These are phyloP conservation scores for Fraxinus pennsylvanica DNA, from an alignment of 257 asterid genomes.

Conservation along the genomic window DNA sequence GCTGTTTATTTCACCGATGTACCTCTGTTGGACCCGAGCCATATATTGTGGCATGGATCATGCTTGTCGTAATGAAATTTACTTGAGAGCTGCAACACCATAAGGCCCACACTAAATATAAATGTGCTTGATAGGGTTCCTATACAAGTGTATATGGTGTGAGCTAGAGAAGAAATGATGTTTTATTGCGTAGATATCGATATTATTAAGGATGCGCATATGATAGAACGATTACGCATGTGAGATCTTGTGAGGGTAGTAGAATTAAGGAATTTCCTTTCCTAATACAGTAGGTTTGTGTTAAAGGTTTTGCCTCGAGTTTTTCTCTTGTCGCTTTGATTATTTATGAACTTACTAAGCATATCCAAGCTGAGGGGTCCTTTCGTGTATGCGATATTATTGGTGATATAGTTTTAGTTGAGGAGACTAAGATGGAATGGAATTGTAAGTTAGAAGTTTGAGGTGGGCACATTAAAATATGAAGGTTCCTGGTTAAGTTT, in stretches of 20 bases:
- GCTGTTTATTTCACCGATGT: no score
- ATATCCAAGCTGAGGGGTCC: not conserved
- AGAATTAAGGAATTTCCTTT: not conserved
- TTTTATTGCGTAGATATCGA: not conserved
- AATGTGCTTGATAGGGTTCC: not conserved
- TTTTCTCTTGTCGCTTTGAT: not conserved
- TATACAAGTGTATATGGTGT: not conserved
- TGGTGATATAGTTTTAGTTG: not conserved
- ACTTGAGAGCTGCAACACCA: not conserved
- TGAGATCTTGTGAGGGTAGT: not conserved
- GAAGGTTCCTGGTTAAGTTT: not conserved
- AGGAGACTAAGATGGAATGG: not conserved
- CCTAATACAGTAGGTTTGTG: not conserved
- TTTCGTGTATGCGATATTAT: not conserved
- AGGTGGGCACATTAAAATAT: not conserved
- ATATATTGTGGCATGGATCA: not conserved
- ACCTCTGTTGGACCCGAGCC: no score
- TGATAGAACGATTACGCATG: not conserved
- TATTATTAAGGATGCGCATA: not conserved
- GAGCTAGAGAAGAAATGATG: not conserved
- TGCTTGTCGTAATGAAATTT: not conserved
- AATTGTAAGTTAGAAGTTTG: not conserved
- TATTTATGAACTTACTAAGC: not conserved
- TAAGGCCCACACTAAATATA: not conserved
- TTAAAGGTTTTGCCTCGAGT: not conserved